Evolutionary conservation across 176 grass and related monocot species (phyloP), one percentile per base, ranked within the genome.

Genomic region (Olyra latifolia): DNA sequence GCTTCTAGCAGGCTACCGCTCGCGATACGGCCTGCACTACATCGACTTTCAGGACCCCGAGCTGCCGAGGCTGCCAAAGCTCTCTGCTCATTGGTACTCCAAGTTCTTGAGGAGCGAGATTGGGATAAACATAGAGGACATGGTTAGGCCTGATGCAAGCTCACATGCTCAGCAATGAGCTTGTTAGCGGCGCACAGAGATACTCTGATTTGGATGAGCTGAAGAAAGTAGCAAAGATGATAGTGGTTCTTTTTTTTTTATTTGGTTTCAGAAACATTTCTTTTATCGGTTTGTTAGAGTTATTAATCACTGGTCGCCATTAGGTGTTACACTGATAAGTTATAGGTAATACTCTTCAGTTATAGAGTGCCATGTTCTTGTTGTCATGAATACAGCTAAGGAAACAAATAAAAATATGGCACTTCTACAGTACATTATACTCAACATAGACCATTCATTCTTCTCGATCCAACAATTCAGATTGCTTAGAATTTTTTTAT

Each of bases 31-130:
- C 3, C 79, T 94, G 5, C 84, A 90, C n/a, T 22, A 43, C 17
- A 59, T 94, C 6, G 75, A 93, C 81, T 90, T 93, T 35, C 35
- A 83, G 11, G 82, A 88, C 4, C 79, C 86, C 4, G 38, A 5
- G 29, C 49, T 87, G 17, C 57, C 74, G 69, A 94, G 91, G 75
- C 30, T 29, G 15, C 88, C 88, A 0, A 94, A 83, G 68, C 43
- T 80, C 62, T 91, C 88, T 49, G 91, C 85, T 4, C 65, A 62
- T 15, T 94, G 91, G 91, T 94, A 91, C 71, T 83, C 85, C 8
- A 62, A 72, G 27, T 86, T 94, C 82, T 82, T 94, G 38, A 87
- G 43, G 62, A 22, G 28, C 43, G 76, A 88, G 69, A 76, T 73
- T 14, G 54, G 69, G 27, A 47, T 75, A 59, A 75, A 65, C 53